Conservation (phyloP, 2,329 filamentous ascomycete genomes). For the Scedosporium minutisporum region DNA sequence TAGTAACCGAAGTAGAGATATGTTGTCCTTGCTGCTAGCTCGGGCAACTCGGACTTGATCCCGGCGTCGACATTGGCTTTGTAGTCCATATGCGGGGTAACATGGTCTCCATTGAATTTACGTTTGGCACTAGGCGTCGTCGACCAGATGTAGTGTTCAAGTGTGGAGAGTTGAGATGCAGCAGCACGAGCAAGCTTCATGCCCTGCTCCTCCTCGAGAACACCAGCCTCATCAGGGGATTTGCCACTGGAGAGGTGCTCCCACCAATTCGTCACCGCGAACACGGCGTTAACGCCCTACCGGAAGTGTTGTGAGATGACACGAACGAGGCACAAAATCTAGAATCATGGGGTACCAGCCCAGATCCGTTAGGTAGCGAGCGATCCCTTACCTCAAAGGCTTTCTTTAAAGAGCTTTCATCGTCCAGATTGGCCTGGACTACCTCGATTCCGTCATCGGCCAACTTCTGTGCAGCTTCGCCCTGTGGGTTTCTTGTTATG, state of each 20-base stretch:
- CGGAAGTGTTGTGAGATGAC: not conserved
- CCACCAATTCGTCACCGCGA: conserved; percentile 48
- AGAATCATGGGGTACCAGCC: not conserved
- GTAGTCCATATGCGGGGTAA: conserved; percentile 31
- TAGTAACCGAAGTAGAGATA: conserved; percentile 28
- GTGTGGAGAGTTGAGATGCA: conserved; percentile 17
- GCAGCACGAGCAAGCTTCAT: conserved; percentile 33
- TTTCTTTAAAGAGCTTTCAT: conserved; percentile 25
- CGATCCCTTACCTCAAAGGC: conserved; percentile 24
- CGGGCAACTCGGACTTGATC: conserved; percentile 23
- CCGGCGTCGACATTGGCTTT: conserved; percentile 30
- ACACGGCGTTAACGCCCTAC: conserved; percentile 37
- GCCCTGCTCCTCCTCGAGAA: conserved; percentile 27
- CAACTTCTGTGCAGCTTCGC: conserved; percentile 29
- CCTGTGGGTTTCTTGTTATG: conserved; percentile 34
- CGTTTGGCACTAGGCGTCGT: conserved; percentile 27
- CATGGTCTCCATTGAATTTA: conserved; percentile 20
- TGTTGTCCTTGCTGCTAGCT: conserved; percentile 26
- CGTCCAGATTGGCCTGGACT: conserved; percentile 33
- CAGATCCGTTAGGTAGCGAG: not conserved
- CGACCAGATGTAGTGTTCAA: conserved; percentile 36
- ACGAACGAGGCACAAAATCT: not conserved
- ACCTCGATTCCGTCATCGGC: conserved; percentile 31
- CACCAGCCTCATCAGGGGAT: conserved; percentile 20
- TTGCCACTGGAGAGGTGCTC: conserved; percentile 30